Percentiles rank a stretch among this genome's conserved stretches.
phyloP scores from a whole-genome alignment of 148 eudicot genomes.

The Hydrangea macrophylla region DNA sequence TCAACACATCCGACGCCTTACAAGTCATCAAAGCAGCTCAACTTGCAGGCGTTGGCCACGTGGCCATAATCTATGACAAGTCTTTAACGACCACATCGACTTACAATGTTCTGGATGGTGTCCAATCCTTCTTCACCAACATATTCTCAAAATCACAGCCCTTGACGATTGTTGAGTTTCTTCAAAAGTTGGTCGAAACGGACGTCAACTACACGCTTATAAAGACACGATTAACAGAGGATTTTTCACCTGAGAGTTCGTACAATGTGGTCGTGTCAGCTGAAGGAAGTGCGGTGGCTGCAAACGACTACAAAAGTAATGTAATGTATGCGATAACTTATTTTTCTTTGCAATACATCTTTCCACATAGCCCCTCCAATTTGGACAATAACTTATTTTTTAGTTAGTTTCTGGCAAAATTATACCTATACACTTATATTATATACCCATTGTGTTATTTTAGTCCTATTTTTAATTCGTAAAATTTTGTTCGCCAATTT shows the following conservation, averaged over 20 bases:
- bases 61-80: slow-evolving; percentile 62
- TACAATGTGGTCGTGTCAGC: slow-evolving; percentile 73
- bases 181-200: slow-evolving; percentile 52
- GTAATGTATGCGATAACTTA: slow-evolving; percentile 71
- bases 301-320: slow-evolving; percentile 97
- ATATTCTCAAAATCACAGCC: slow-evolving; percentile 67
- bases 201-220: slow-evolving; percentile 73
- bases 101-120: slow-evolving; percentile 70
- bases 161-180: slow-evolving; percentile 52
- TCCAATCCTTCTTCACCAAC: slow-evolving; percentile 65
- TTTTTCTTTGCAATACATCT: too few relatives aligned
- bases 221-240: slow-evolving; percentile 67
- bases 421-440: too few relatives aligned
- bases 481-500: too few relatives aligned
- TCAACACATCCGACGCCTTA: slow-evolving; percentile 59
- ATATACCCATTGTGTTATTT: too few relatives aligned
- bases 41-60: slow-evolving; percentile 78
- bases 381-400: too few relatives aligned
- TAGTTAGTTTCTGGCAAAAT: too few relatives aligned
- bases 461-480: too few relatives aligned
- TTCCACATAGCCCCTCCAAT: too few relatives aligned
- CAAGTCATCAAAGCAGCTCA: slow-evolving; percentile 77
- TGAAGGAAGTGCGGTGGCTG: slow-evolving; percentile 54
- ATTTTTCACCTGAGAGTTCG: slow-evolving; percentile 63
- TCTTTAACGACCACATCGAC: slow-evolving; percentile 31